Evolutionary conservation across 2,329 filamentous ascomycete genomes (phyloP).

Genomic region (Fusarium burgessii): DNA sequence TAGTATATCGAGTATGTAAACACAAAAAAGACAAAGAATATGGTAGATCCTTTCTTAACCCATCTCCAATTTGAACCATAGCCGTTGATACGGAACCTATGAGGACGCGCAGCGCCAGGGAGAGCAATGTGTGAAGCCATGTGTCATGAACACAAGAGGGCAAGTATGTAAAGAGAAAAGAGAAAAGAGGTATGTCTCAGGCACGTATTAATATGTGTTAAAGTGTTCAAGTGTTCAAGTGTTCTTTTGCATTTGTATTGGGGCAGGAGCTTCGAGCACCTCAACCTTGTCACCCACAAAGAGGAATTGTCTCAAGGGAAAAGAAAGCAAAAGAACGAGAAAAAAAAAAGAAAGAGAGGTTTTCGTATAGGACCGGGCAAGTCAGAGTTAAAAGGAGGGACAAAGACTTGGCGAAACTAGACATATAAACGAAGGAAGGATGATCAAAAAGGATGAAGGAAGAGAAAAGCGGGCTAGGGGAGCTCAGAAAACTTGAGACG

Average conservation of each 20-base stretch:
- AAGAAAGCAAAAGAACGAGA: not conserved
- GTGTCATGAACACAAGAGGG: slow-evolving; percentile 14
- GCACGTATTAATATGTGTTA: too few relatives aligned
- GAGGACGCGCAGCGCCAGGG: slow-evolving; percentile 31
- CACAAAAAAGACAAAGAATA: slow-evolving; percentile 8
- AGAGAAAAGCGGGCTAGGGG: not conserved
- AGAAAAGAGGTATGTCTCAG: not conserved
- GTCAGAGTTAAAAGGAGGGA: slow-evolving; percentile 4
- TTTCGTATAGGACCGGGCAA: not conserved
- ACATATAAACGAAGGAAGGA: slow-evolving; percentile 10
- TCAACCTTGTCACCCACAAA: not conserved
- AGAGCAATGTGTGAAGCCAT: slow-evolving; percentile 34
- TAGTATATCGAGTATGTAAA: slow-evolving; percentile 25
- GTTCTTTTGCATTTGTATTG: too few relatives aligned
- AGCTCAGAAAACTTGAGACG: too few relatives aligned
- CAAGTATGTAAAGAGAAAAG: not conserved
- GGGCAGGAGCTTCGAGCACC: too few relatives aligned
- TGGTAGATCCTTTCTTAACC: slow-evolving; percentile 18
- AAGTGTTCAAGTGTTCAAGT: too few relatives aligned
- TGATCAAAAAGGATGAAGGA: not conserved
- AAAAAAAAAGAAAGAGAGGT: not conserved
- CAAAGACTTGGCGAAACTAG: not conserved
- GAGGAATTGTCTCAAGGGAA: slow-evolving; percentile 15
- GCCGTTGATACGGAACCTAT: slow-evolving; percentile 28
- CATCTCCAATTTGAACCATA: slow-evolving; percentile 28